phyloP scores from a whole-genome alignment of 1,284 basidiomycete species.

The Boletus chippewaensis region DNA sequence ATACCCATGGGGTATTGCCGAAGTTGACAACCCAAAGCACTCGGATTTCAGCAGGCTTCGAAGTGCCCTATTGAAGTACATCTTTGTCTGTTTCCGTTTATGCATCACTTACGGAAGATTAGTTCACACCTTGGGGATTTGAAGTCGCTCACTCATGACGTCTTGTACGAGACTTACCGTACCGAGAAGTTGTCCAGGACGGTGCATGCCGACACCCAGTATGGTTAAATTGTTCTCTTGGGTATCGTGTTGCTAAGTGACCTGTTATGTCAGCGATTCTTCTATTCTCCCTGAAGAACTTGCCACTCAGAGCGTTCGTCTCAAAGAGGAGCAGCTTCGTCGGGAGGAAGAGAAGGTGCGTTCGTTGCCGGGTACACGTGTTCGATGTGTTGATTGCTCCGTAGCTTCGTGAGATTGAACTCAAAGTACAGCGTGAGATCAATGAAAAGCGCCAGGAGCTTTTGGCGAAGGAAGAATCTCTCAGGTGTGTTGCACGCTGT shows the following conservation, averaged over 20 bases:
- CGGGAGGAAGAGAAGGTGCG: slow-evolving; percentile 91
- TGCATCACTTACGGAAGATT: slow-evolving; percentile 11
- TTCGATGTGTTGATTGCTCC: slow-evolving; percentile 12
- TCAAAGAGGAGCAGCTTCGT: slow-evolving; percentile 98
- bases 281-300: slow-evolving; percentile 94
- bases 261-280: slow-evolving; percentile 52
- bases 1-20: slow-evolving; percentile 98
- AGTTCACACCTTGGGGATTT: slow-evolving; percentile 94
- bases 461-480: slow-evolving; percentile 87
- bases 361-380: background rate
- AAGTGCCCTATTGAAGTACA: slow-evolving; percentile 82
- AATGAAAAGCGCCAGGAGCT: slow-evolving; percentile 98
- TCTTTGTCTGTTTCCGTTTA: background rate
- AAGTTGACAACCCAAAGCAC: slow-evolving; percentile 98
- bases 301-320: slow-evolving; percentile 90
- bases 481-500: slow-evolving; percentile 46
- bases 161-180: slow-evolving; percentile 93
- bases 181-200: slow-evolving; percentile 96
- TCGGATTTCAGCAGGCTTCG: slow-evolving; percentile 94
- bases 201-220: slow-evolving; percentile 81
- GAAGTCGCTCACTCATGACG: slow-evolving; percentile 93
- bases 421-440: slow-evolving; percentile 98
- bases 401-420: slow-evolving; percentile 93
- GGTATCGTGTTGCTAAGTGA: slow-evolving; percentile 14
- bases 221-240: slow-evolving; percentile 28